Evolutionary conservation across 768 basidiomycete species (phyloP).

Genomic region (Suillus clintonianus): DNA sequence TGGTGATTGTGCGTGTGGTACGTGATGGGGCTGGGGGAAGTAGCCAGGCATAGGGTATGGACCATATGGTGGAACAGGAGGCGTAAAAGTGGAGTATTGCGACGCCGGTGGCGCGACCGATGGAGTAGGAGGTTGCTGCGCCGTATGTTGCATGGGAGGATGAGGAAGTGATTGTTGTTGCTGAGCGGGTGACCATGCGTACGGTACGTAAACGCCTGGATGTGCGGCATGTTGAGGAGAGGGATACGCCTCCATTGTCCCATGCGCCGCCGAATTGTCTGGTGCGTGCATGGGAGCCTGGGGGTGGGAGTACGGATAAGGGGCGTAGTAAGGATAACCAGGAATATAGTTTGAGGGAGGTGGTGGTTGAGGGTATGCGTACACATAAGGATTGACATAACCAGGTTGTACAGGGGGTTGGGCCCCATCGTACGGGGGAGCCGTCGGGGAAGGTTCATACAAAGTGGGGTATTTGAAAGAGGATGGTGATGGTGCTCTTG

Average conservation of each 20-base stretch:
- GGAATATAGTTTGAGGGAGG: constrained; percentile 40
- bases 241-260: constrained; percentile 33
- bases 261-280: constrained; percentile 31
- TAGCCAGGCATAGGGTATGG: constrained; percentile 36
- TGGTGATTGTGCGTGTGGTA: constrained; percentile 28
- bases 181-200: constrained; percentile 29
- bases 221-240: constrained; percentile 34
- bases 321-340: constrained; percentile 43
- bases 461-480: constrained; percentile 74
- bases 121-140: constrained; percentile 33
- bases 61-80: constrained; percentile 32
- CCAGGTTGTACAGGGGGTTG: constrained; percentile 32
- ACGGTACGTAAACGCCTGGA: constrained; percentile 31
- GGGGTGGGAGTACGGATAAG: constrained; percentile 53
- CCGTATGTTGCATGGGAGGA: constrained; percentile 42
- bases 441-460: constrained; percentile 56
- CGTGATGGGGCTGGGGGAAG: constrained; percentile 34
- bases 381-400: constrained; percentile 35
- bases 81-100: constrained; percentile 34
- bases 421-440: constrained; percentile 31
- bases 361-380: constrained; percentile 44
- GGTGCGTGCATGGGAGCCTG: constrained; percentile 42
- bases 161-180: constrained; percentile 36
- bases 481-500: constrained; percentile 69
- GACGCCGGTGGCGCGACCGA: constrained; percentile 31